Percentiles rank a stretch among this genome's conserved stretches.
Evolutionary conservation across 306 rosid genomes (phyloP).

Genomic region (Fagus sylvatica): DNA sequence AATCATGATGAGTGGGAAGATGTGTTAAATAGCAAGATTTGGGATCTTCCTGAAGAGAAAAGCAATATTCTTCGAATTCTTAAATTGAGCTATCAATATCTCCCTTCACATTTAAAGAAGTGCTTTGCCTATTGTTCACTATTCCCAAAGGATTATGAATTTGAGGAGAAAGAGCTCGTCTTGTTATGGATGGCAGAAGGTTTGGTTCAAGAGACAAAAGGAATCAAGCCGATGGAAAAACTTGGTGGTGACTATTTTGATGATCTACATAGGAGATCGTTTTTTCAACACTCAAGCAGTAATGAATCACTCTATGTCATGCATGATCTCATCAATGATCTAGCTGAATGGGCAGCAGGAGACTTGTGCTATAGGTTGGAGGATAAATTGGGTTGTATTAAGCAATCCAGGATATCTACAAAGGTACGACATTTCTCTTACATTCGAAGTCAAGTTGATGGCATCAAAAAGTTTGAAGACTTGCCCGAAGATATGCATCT

Average conservation of each 20-base stretch:
- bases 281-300: background rate
- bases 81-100: slow-evolving; percentile 4
- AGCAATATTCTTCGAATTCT: background rate
- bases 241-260: background rate
- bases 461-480: background rate
- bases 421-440: background rate
- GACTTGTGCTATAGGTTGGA: fast-evolving
- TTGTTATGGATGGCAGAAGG: background rate
- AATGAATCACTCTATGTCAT: background rate
- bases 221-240: background rate
- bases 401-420: background rate
- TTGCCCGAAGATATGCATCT: slow-evolving; percentile 10
- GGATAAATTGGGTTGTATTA: too few relatives aligned
- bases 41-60: background rate
- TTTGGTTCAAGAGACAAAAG: background rate
- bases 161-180: background rate
- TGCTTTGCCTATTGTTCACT: slow-evolving; percentile 20
- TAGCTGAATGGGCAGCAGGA: background rate
- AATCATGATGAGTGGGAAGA: background rate
- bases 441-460: background rate
- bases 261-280: background rate
- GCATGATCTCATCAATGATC: slow-evolving; percentile 18
- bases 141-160: background rate
- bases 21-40: background rate
- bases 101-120: background rate